Base-by-base conservation (phyloP, 2,329 filamentous ascomycete genomes). In the Calonectria crousiana region DNA sequence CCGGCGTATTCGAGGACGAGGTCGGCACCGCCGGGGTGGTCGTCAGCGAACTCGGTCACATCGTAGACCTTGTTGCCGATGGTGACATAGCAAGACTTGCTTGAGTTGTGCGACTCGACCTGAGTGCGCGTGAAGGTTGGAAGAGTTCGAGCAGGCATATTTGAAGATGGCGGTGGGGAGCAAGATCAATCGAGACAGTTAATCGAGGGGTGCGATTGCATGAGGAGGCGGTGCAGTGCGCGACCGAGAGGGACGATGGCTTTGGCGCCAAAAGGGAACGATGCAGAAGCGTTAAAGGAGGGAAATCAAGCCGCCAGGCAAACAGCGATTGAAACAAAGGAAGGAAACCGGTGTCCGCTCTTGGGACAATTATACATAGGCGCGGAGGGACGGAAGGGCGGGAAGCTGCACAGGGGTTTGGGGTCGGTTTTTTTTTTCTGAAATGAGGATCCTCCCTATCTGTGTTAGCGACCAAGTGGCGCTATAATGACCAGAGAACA, bases 61-160 rank as follows among this genome's bases (percentile, higher is more conserved):
- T 99, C 96, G 89, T 95, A 99, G 79, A 99, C 96, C 80, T 96
- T 97, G 73, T 91, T 90, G 76, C 95, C 96, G 69, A 98, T 89
- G 4, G 95, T 97, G 79, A 99, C 96, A 88, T 96, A 99, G 88
- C 96, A 98, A 64, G 95, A 98, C 82, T 95, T 91, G 65, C 88
- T 87, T 60, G 91, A 93, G 84, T 94, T 96, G 85, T 98, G 95
- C 79, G 92, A 88, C 84, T 93, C 92, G 82, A 99, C 92, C 84
- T 99, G 95, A 78, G 93, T 91, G 79, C 90, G 90, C 65, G 95
- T 93, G 82, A 98, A 93, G 34, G 93, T 96, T 72, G 96, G 96
- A 65, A 98, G 92, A 64, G 92, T 95, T 83, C 91, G 91, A 81
- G 92, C 92, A 79, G 95, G 94, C 95, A 98, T 98, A 47, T 76